Percentiles rank a stretch among this genome's conserved stretches.
Conservation (phyloP, 2,329 filamentous ascomycete species). For the Pestalotiopsis fici region DNA sequence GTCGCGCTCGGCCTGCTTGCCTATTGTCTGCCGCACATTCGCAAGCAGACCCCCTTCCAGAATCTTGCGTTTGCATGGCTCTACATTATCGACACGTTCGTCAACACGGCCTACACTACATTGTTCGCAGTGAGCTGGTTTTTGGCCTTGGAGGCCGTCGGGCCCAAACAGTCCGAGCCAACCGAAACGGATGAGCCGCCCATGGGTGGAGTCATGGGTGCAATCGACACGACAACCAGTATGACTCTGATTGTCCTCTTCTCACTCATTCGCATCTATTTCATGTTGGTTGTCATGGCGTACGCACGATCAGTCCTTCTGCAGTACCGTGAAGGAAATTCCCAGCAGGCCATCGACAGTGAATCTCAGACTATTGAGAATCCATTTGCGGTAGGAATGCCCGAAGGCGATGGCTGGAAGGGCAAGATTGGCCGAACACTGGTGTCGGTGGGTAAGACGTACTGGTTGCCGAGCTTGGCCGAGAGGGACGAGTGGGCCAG, state of each 20-base stretch:
- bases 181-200: conserved; percentile 17
- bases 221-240: conserved; percentile 69
- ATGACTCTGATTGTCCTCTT: conserved; percentile 75
- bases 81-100: conserved; percentile 78
- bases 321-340: conserved; percentile 59
- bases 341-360: conserved; percentile 36
- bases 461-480: conserved; percentile 76
- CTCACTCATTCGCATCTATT: conserved; percentile 79
- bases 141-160: conserved; percentile 56
- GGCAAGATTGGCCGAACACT: conserved; percentile 79
- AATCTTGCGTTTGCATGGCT: conserved; percentile 82
- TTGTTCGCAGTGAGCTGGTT: conserved; percentile 88
- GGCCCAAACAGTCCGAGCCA: conserved; percentile 28
- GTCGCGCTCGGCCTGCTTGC: conserved; percentile 67
- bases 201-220: conserved; percentile 19
- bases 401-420: conserved; percentile 78
- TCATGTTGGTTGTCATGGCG: conserved; percentile 79
- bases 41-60: conserved; percentile 75
- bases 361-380: conserved; percentile 49
- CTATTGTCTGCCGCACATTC: conserved; percentile 77
- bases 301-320: conserved; percentile 78
- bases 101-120: conserved; percentile 81
- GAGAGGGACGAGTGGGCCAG: conserved; percentile 70
- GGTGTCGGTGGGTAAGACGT: conserved; percentile 71
- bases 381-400: conserved; percentile 68